Evolutionary conservation across 306 rosid genomes (phyloP).

Genomic region (Inga laurina): DNA sequence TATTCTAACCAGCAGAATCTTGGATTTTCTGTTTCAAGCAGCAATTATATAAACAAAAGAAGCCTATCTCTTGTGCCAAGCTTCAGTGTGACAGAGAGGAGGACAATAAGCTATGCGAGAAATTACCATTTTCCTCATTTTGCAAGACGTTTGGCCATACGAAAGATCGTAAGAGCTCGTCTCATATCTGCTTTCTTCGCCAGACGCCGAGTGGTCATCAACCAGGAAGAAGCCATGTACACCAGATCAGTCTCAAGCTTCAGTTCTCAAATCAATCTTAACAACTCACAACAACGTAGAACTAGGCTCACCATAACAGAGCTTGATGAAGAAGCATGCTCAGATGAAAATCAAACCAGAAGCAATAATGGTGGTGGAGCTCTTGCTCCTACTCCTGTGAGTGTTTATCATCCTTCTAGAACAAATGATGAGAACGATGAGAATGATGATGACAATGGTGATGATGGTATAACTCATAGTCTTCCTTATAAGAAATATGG

Average conservation of each 20-base stretch:
- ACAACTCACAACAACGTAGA: neutral
- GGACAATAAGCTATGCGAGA: neutral
- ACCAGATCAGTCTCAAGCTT: neutral
- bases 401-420: neutral
- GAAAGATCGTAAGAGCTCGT: slow-evolving; percentile 5
- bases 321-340: neutral
- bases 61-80: neutral
- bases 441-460: neutral
- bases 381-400: neutral
- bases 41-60: neutral
- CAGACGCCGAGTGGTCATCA: neutral
- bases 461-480: slow-evolving; percentile 26
- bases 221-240: too few species aligned
- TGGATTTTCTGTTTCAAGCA: neutral
- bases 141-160: neutral
- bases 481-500: slow-evolving; percentile 23
- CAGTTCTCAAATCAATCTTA: neutral
- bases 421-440: neutral
- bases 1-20: neutral
- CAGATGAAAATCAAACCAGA: neutral
- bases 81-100: neutral
- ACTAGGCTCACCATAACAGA: neutral
- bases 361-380: neutral
- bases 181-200: neutral
- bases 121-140: neutral